phyloP scores from a whole-genome alignment of 2,329 filamentous ascomycete species.

The Exophiala calicioides region DNA sequence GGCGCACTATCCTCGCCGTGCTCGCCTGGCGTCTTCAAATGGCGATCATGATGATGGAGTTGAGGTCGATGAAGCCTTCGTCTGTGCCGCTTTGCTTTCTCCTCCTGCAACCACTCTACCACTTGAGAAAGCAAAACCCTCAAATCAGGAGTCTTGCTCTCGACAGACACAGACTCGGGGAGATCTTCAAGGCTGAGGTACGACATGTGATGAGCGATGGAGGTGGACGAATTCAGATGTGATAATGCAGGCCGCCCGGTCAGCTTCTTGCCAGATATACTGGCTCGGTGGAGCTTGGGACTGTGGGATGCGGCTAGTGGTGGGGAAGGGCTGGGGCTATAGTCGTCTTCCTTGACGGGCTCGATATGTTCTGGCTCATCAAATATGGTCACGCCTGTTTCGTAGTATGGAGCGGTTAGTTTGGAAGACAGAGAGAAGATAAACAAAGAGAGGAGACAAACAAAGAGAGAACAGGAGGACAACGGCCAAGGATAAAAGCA shows the following conservation, averaged over 20 bases:
- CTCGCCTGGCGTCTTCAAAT: slow-evolving; percentile 35
- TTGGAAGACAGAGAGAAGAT: no score
- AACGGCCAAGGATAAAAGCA: slow-evolving; percentile 6
- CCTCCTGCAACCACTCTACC: slow-evolving; percentile 78
- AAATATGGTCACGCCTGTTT: slow-evolving; percentile 32
- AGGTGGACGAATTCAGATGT: slow-evolving; percentile 19
- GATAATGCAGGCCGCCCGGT: slow-evolving; percentile 28
- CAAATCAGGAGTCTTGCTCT: slow-evolving; percentile 25
- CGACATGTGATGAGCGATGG: slow-evolving; percentile 24
- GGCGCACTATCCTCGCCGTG: slow-evolving; percentile 8
- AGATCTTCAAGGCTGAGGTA: slow-evolving; percentile 24
- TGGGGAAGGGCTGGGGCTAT: slow-evolving; percentile 21
- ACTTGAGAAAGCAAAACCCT: slow-evolving; percentile 67
- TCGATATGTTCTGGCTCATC: slow-evolving; percentile 33
- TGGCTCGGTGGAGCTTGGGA: slow-evolving; percentile 29
- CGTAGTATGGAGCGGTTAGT: background rate
- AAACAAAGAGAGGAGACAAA: background rate
- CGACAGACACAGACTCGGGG: slow-evolving; percentile 16
- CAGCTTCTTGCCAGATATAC: slow-evolving; percentile 33
- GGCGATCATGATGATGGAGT: slow-evolving; percentile 40
- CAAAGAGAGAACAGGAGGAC: background rate
- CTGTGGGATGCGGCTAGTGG: slow-evolving; percentile 20
- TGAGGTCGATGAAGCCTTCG: slow-evolving; percentile 52
- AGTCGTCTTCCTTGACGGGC: slow-evolving; percentile 12
- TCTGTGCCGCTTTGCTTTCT: slow-evolving; percentile 67